Evolutionary conservation across 768 basidiomycete species (phyloP).

Genomic region (Tylopilus felleus): DNA sequence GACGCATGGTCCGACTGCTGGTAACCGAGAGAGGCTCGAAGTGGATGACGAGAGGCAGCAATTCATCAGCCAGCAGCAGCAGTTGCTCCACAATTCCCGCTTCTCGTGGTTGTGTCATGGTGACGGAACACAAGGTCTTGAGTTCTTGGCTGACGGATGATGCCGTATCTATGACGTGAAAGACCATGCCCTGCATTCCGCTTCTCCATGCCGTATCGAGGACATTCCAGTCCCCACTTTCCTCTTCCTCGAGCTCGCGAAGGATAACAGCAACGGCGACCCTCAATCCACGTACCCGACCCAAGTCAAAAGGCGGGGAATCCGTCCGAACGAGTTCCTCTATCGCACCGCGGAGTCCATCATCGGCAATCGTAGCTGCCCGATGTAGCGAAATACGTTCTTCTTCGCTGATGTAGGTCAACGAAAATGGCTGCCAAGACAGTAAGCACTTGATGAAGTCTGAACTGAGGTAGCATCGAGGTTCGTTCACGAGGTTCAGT

Average conservation of each 20-base stretch:
- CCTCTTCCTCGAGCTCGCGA: constrained; percentile 47
- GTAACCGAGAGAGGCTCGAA: constrained; percentile 48
- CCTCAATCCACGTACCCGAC: constrained; percentile 56
- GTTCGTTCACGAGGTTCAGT: constrained; percentile 55
- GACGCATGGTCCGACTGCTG: constrained; percentile 47
- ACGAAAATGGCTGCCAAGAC: constrained; percentile 56
- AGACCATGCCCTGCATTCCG: constrained; percentile 51
- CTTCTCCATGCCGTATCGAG: constrained; percentile 62
- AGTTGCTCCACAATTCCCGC: constrained; percentile 50
- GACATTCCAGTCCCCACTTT: constrained; percentile 52
- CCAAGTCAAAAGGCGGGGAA: constrained; percentile 38
- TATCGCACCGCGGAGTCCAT: constrained; percentile 60
- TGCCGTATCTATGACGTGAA: constrained; percentile 53
- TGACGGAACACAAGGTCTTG: constrained; percentile 47
- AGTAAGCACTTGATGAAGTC: constrained; percentile 59
- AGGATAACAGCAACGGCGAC: constrained; percentile 59
- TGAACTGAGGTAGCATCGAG: constrained; percentile 53
- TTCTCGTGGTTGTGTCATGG: constrained; percentile 34
- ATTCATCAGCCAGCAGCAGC: constrained; percentile 51
- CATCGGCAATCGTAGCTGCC: constrained; percentile 64
- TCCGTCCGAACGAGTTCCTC: constrained; percentile 47
- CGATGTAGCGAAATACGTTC: constrained; percentile 58
- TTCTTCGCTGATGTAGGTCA: constrained; percentile 58
- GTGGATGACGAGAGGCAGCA: constrained; percentile 47
- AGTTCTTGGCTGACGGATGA: constrained; percentile 51